Evolutionary conservation across 2,329 filamentous ascomycete species (phyloP).

Genomic region (Ascochyta fabae): DNA sequence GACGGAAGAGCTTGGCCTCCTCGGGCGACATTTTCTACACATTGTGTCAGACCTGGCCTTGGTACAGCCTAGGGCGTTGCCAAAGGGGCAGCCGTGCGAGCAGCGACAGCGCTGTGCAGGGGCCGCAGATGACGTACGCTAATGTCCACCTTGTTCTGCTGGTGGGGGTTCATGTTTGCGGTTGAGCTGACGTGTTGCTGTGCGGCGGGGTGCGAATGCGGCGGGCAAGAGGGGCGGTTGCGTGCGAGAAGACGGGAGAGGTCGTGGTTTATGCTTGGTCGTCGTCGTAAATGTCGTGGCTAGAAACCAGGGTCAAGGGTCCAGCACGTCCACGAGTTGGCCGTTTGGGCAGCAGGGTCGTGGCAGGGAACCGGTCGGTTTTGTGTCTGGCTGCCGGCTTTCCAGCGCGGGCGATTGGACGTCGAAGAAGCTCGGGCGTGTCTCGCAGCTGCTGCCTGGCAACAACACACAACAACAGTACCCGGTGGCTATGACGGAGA

Average conservation of each 20-base stretch:
- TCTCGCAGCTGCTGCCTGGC: slow-evolving; percentile 39
- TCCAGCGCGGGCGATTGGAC: slow-evolving; percentile 39
- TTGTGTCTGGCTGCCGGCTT: slow-evolving; percentile 28
- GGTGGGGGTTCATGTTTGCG: slow-evolving; percentile 83
- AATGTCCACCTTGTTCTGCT: slow-evolving; percentile 98
- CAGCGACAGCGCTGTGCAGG: slow-evolving; percentile 17
- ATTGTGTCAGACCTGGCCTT: slow-evolving; percentile 27
- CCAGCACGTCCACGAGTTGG: slow-evolving; percentile 28
- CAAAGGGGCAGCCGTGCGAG: slow-evolving; percentile 13
- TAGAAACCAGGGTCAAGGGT: slow-evolving; percentile 25
- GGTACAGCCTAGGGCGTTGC: slow-evolving; percentile 3
- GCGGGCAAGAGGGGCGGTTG: slow-evolving; percentile 22
- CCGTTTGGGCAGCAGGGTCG: slow-evolving; percentile 34
- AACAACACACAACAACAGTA: slow-evolving; percentile 23
- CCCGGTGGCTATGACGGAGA: slow-evolving; percentile 11
- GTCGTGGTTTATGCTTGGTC: slow-evolving; percentile 37
- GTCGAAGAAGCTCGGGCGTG: slow-evolving; percentile 32
- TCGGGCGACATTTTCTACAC: slow-evolving; percentile 85
- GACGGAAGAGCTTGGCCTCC: slow-evolving; percentile 93
- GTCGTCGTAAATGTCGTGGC: slow-evolving; percentile 29
- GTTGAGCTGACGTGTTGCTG: slow-evolving; percentile 14
- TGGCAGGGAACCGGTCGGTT: slow-evolving; percentile 42
- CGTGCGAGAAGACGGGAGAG: slow-evolving; percentile 8
- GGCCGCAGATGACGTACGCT: slow-evolving; percentile 68
- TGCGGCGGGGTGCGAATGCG: slow-evolving; percentile 21